Evolutionary conservation across 2,329 filamentous ascomycete species (phyloP).

Genomic region (Calonectria honghensis): DNA sequence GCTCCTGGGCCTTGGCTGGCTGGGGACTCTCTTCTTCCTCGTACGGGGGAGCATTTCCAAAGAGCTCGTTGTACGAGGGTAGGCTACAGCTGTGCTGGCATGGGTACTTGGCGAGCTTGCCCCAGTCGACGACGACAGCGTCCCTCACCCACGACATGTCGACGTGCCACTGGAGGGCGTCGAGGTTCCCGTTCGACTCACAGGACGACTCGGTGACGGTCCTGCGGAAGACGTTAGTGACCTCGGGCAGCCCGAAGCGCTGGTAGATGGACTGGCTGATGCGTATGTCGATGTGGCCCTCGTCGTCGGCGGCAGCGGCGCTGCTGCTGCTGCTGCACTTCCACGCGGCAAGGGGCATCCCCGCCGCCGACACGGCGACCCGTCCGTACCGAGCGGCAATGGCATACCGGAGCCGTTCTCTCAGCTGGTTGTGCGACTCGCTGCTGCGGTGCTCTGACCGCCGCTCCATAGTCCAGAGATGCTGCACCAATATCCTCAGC

Average conservation of each 20-base stretch:
- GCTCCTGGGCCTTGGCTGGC: not conserved
- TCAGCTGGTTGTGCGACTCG: no score
- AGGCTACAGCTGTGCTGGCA: not conserved
- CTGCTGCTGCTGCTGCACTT: not conserved
- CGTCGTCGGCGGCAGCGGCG: not conserved
- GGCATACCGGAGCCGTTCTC: not conserved
- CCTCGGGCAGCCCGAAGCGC: constrained; percentile 19
- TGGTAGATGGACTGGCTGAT: not conserved
- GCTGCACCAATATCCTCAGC: constrained; percentile 1
- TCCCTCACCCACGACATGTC: constrained; percentile 7
- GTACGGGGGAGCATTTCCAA: not conserved
- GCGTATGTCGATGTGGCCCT: not conserved
- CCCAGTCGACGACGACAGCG: constrained; percentile 11
- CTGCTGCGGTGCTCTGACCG: not conserved
- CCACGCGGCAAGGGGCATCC: not conserved
- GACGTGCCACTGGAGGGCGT: constrained; percentile 6
- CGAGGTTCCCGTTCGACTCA: not conserved
- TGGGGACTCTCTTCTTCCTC: not conserved
- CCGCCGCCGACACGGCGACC: not conserved
- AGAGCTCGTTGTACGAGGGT: constrained; percentile 11
- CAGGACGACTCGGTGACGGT: not conserved
- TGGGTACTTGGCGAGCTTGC: not conserved
- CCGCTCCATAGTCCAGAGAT: constrained; percentile 20
- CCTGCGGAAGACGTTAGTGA: not conserved
- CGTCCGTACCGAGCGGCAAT: not conserved